A percentile compares a stretch with the other conserved stretches of the same genome.
Conservation (phyloP, 495 filamentous ascomycete species). For the Penicillium cinerascens region DNA sequence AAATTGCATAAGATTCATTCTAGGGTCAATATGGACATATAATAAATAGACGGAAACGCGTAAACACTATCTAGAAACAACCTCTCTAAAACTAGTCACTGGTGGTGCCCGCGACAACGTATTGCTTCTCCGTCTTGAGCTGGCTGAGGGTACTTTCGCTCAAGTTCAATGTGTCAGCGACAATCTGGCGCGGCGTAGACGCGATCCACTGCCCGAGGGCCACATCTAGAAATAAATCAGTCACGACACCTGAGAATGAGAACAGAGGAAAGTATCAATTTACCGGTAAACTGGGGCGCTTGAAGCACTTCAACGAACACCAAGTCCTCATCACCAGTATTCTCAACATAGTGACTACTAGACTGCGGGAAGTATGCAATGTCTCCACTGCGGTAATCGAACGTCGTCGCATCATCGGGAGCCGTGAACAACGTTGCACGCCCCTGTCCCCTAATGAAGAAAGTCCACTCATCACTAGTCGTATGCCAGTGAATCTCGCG, state of each 20-base stretch:
- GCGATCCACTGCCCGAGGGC: constrained; percentile 63
- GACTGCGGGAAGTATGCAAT: constrained; percentile 66
- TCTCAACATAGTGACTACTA: constrained; percentile 71
- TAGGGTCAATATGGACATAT: not conserved
- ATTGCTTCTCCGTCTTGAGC: constrained; percentile 60
- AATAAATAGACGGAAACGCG: not conserved
- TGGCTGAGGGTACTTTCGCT: constrained; percentile 49
- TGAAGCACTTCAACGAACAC: constrained; percentile 70
- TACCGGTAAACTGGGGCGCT: constrained; percentile 58
- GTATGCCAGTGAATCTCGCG: constrained; percentile 82
- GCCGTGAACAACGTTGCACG: constrained; percentile 66
- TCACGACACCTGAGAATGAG: not conserved
- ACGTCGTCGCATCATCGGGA: constrained; percentile 57
- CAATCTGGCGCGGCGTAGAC: constrained; percentile 59
- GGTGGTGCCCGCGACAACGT: constrained; percentile 46
- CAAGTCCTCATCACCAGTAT: constrained; percentile 63
- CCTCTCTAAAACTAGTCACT: not conserved
- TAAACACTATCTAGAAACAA: not conserved
- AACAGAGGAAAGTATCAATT: constrained; percentile 3
- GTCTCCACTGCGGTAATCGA: constrained; percentile 72
- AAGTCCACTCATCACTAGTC: constrained; percentile 71
- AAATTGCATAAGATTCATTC: not conserved
- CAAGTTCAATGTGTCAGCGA: constrained; percentile 59
- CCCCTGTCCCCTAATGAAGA: constrained; percentile 65
- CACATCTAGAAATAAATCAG: constrained; percentile 41